Evolutionary conservation across 768 basidiomycete genomes (phyloP).

Genomic region (Auriscalpium orientale): DNA sequence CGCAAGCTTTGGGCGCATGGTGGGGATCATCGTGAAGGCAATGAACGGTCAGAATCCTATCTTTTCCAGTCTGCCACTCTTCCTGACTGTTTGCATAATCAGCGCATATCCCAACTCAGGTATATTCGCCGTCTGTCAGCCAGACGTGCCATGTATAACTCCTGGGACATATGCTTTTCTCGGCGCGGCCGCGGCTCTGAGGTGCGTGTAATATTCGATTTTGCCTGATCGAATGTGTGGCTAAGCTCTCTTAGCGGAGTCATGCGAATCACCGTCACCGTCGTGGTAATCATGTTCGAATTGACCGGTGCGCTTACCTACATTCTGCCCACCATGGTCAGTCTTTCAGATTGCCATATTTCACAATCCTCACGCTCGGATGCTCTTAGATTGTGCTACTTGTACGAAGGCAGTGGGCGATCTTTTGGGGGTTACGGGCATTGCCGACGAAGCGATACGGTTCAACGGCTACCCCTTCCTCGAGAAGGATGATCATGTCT

Average conservation of each 20-base stretch:
- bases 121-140: slow-evolving; percentile 84
- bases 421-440: slow-evolving; percentile 85
- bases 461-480: slow-evolving; percentile 98
- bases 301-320: slow-evolving; percentile 96
- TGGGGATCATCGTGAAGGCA: slow-evolving; percentile 94
- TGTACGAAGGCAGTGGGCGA: slow-evolving; percentile 95
- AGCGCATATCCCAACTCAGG: slow-evolving; percentile 80
- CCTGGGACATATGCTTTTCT: slow-evolving; percentile 98
- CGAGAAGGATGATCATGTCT: slow-evolving; percentile 91
- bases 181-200: slow-evolving; percentile 92
- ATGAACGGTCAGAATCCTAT: slow-evolving; percentile 55
- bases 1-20: slow-evolving; percentile 93
- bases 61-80: too few relatives aligned
- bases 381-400: slow-evolving; percentile 80
- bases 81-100: neutral
- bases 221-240: neutral
- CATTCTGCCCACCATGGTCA: slow-evolving; percentile 94
- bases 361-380: slow-evolving; percentile 8
- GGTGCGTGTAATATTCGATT: slow-evolving; percentile 33
- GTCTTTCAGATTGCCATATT: slow-evolving; percentile 14
- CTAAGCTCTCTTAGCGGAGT: slow-evolving; percentile 57
- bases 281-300: slow-evolving; percentile 99
- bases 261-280: slow-evolving; percentile 94
- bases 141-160: slow-evolving; percentile 93
- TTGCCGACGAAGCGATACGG: slow-evolving; percentile 93